Percentiles rank a stretch among this genome's conserved stretches.
Conservation (phyloP, 805 yeast species). For the Torulaspora quercuum region DNA sequence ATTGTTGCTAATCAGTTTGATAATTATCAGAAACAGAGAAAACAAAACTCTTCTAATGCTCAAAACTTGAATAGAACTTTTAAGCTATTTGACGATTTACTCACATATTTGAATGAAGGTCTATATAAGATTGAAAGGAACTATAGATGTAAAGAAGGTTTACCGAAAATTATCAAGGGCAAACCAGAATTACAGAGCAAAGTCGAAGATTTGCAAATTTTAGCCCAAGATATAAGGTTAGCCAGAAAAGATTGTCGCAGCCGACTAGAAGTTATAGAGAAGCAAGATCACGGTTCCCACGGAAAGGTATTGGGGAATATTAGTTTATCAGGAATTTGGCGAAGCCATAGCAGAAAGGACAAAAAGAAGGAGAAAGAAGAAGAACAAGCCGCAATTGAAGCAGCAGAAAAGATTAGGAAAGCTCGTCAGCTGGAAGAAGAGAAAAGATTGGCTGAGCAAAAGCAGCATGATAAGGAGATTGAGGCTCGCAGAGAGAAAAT, state of each 20-base stretch:
- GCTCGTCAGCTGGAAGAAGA: conserved; percentile 18
- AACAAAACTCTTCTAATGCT: conserved; percentile 10
- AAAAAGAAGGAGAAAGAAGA: conserved; percentile 17
- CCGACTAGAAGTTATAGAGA: conserved; percentile 10
- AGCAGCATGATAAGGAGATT: conserved; percentile 15
- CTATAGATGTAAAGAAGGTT: conserved; percentile 20
- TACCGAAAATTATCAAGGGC: conserved; percentile 12
- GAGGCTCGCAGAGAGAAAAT: conserved; percentile 23
- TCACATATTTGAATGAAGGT: conserved; percentile 30
- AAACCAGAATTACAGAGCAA: conserved; percentile 17
- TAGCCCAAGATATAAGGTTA: conserved; percentile 31
- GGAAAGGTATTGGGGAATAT: conserved; percentile 9
- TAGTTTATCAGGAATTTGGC: conserved; percentile 10
- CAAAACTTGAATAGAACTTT: conserved; percentile 15
- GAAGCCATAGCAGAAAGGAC: conserved; percentile 9
- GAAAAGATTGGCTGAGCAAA: conserved; percentile 16
- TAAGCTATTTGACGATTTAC: conserved; percentile 19
- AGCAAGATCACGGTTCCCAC: conserved; percentile 12
- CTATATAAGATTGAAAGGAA: conserved; percentile 22
- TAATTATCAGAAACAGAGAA: conserved; percentile 16
- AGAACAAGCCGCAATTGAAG: conserved; percentile 22
- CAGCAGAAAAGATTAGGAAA: conserved; percentile 25
- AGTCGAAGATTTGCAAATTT: conserved; percentile 29
- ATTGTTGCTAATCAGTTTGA: conserved; percentile 27
- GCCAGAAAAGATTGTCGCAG: conserved; percentile 18